Percentiles rank a stretch among this genome's conserved stretches.
These are phyloP conservation scores for Bonia amplexicaulis DNA, from an alignment of 176 grass and related monocot species.

Conservation along the genomic window DNA sequence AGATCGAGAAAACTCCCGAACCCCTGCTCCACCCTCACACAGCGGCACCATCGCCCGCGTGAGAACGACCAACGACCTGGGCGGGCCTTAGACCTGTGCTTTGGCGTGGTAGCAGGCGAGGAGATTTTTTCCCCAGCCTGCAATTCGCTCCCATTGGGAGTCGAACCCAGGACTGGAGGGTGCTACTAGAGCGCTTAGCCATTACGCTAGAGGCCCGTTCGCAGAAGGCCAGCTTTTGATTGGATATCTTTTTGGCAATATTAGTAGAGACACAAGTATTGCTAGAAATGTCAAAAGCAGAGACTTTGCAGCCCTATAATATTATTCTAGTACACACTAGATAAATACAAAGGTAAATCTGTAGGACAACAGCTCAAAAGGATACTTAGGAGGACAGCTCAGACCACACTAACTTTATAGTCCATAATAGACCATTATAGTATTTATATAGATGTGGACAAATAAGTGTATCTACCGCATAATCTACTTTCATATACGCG, in stretches of 20 bases:
- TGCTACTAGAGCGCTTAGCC: too few relatives aligned
- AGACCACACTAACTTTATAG: slow-evolving; percentile 40
- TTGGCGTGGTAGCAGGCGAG: too few relatives aligned
- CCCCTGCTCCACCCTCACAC: too few relatives aligned
- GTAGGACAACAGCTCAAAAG: slow-evolving; percentile 23
- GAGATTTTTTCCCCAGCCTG: too few relatives aligned
- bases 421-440: slow-evolving; percentile 19
- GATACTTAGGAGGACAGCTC: slow-evolving; percentile 31
- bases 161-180: too few relatives aligned
- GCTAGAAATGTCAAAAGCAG: slow-evolving; percentile 21
- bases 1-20: too few relatives aligned
- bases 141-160: too few relatives aligned
- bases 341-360: slow-evolving; percentile 21
- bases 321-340: slow-evolving; percentile 35
- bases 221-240: not conserved
- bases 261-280: not conserved
- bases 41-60: too few relatives aligned
- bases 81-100: too few relatives aligned
- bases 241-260: slow-evolving; percentile 25
- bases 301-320: slow-evolving; percentile 4
- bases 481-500: slow-evolving; percentile 30
- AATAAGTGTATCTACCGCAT: slow-evolving; percentile 35
- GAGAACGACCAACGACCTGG: too few relatives aligned
- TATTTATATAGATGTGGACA: slow-evolving; percentile 37
- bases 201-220: too few relatives aligned